Evolutionary conservation across 495 filamentous ascomycete species (phyloP), one percentile per base, ranked within the genome.

Genomic region (Penicillium psychrofluorescens): DNA sequence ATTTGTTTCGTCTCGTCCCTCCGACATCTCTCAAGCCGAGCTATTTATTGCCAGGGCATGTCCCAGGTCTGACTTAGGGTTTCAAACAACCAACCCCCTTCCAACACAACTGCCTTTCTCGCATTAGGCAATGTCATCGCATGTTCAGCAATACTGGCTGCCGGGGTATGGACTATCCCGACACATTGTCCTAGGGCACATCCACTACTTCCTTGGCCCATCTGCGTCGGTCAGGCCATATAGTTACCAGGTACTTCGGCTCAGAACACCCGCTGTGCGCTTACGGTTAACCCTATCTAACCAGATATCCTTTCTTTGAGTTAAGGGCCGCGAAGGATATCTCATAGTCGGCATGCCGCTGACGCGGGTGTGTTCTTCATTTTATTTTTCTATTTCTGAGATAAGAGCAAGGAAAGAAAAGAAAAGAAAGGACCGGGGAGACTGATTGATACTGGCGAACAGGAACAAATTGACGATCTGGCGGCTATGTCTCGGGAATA

Each of bases 401-500:
- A 34, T 4, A 4, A 22, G 3, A 22, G 22, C 22, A 22, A 34
- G 12, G 35, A 29, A n/a, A 30, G 30, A 43, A 31, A n/a, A n/a
- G n/a, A 27, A 28, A 44, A 40, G 30, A 43, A 31, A 33, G 29
- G 34, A 27, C 13, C 15, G 22, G 34, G 32, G 35, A 36, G 31
- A 29, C 35, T 35, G 27, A 30, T 49, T 51, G 38, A 53, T 29
- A 22, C 28, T 36, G 13, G 14, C 10, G 6, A 28, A 16, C 33
- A 77, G 74, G 66, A 67, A 49, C 74, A 77, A 67, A 77, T 77
- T 46, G 70, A 77, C 41, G 74, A 77, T 45, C 61, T 77, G 11
- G 66, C 68, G 31, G 54, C 57, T 15, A 67, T 77, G 61, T 76
- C 73, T 10, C 51, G 66, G 36, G 70, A 76, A 47, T 77, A 77